Evolutionary conservation across 2,329 filamentous ascomycete species (phyloP).

Genomic region (Chrysoporthe puriensis): DNA sequence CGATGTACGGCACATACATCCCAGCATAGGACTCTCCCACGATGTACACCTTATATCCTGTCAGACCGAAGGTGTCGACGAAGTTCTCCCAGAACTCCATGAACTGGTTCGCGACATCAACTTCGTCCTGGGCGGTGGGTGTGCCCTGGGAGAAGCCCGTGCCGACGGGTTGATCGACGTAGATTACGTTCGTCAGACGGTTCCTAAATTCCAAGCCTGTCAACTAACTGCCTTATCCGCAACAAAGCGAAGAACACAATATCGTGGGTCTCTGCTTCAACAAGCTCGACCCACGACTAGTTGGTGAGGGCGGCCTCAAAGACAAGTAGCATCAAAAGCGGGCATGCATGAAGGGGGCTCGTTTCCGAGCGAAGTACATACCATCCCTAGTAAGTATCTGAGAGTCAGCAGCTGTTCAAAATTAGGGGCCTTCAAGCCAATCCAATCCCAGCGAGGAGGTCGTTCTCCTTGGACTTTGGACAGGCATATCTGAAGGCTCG

Average conservation of each 20-base stretch:
- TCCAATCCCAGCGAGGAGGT: too few relatives aligned
- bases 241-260: neutral
- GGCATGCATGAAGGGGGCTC: neutral
- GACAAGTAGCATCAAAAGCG: too few relatives aligned
- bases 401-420: neutral
- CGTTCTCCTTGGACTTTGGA: too few relatives aligned
- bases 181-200: conserved; percentile 75
- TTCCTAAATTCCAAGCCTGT: conserved; percentile 49
- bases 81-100: conserved; percentile 82
- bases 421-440: neutral
- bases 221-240: neutral
- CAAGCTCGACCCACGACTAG: neutral
- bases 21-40: conserved; percentile 75
- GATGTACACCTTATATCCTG: conserved; percentile 72
- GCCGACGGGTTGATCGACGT: conserved; percentile 69
- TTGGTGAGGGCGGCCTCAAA: neutral
- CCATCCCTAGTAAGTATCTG: conserved; percentile 1
- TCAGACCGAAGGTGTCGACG: conserved; percentile 69
- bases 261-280: neutral
- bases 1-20: conserved; percentile 71
- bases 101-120: conserved; percentile 71
- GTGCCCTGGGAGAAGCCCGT: conserved; percentile 72
- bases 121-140: conserved; percentile 65
- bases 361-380: neutral
- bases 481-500: too few relatives aligned